Evolutionary conservation across 2,329 filamentous ascomycete species (phyloP), one percentile per base, ranked within the genome.

Genomic region (Penicillium sp.): DNA sequence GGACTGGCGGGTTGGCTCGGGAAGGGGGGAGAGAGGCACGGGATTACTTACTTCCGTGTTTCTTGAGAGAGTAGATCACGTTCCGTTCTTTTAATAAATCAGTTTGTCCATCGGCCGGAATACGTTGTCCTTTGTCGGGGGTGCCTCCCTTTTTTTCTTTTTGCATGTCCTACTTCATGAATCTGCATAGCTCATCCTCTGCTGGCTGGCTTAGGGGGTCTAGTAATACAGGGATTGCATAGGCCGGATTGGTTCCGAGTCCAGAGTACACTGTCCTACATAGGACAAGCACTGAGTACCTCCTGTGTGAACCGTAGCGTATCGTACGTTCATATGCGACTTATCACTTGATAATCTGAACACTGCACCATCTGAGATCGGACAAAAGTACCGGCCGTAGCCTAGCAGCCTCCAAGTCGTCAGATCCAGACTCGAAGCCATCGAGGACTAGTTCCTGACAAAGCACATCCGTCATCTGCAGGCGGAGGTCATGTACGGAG

Each of bases 341-440:
- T 5, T 16, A 35, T 49, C 26, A 30, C 46, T 26, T 46, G n/a
- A 22, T 6, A 46, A 28, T 46, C 43, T 48, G 7, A 25, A 30
- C 45, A 30, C 45, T 48, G 26, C 13, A 30, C 26, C 26, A 51
- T 25, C 28, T 33, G 7, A 51, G 14, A 2, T 22, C n/a, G 4
- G 25, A 55, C 54, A 54, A 60, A 60, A 57, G 55, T 53, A 58
- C 59, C 37, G 7, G 28, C 33, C 28, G 16, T 14, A 22, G 16
- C 43, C 43, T 25, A 48, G 14, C 11, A 51, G 48, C 22, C 43
- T 56, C 33, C 54, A 58, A 62, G 45, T 40, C 33, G 22, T 57
- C 25, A 28, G 57, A 58, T 61, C 63, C 60, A 65, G 60, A 59
- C 64, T 62, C 57, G 51, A 59, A 38, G 57, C 51, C 42, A 54